Conservation (phyloP, 345 rosid species). For the Anastatica hierochuntica region DNA sequence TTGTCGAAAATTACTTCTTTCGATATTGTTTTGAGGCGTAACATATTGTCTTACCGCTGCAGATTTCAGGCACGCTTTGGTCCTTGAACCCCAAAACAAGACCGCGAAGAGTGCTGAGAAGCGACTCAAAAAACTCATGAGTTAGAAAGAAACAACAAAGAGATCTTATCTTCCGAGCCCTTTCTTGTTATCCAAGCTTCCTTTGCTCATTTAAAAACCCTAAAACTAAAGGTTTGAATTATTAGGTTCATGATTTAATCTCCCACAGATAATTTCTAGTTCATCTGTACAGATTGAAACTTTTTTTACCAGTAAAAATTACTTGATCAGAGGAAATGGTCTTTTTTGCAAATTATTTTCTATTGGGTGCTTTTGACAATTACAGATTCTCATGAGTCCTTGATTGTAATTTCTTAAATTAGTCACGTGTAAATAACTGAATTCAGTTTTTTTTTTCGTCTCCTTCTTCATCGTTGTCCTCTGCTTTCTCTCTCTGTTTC, state of each 20-base stretch:
- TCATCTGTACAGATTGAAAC: constrained; percentile 11
- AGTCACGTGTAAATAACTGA: too few species aligned
- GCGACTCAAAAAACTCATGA: constrained; percentile 53
- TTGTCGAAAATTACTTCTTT: neutral
- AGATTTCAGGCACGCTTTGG: constrained; percentile 86
- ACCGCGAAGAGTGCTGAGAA: constrained; percentile 51
- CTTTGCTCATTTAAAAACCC: constrained; percentile 1
- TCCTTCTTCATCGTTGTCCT: neutral
- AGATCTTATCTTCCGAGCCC: neutral
- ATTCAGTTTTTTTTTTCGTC: too few species aligned
- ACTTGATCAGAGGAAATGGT: constrained; percentile 1
- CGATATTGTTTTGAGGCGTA: neutral
- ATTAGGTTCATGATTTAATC: neutral
- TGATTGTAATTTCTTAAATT: neutral
- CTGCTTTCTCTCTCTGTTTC: neutral
- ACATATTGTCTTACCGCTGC: constrained; percentile 8
- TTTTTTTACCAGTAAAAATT: neutral
- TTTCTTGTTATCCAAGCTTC: constrained; percentile 5
- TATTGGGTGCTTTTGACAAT: neutral
- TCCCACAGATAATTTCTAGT: neutral
- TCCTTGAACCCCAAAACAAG: constrained; percentile 90
- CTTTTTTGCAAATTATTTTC: neutral
- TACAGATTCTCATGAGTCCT: neutral
- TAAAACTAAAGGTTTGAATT: neutral
- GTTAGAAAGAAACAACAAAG: constrained; percentile 4